These are phyloP conservation scores for Triticum monococcum DNA, from an alignment of 176 grass and related monocot genomes.

Conservation along the genomic window DNA sequence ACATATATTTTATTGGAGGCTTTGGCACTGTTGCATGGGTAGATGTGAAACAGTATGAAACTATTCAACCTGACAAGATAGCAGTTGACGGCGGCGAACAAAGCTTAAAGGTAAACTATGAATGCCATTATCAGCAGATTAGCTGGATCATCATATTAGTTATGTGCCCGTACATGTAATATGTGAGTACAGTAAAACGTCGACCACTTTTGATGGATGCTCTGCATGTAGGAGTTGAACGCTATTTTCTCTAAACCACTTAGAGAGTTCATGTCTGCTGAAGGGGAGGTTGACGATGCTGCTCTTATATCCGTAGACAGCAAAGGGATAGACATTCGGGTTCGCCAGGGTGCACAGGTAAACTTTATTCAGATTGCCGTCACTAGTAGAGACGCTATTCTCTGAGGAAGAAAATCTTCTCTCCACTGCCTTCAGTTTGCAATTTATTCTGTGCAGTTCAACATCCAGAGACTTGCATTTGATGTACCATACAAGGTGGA, in stretches of 20 bases:
- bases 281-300: constrained; percentile 89
- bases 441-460: constrained; percentile 59
- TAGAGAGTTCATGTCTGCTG: constrained; percentile 72
- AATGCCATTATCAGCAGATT: background rate
- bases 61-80: constrained; percentile 85
- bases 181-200: background rate
- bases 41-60: constrained; percentile 91
- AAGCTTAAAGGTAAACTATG: constrained; percentile 75
- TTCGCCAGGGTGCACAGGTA: constrained; percentile 99
- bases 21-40: constrained; percentile 98
- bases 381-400: background rate
- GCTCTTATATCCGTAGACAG: constrained; percentile 99
- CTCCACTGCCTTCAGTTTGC: background rate
- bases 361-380: background rate
- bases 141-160: background rate
- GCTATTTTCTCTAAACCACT: constrained; percentile 93
- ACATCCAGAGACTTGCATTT: constrained; percentile 72
- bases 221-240: constrained; percentile 70
- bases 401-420: background rate
- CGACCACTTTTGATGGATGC: background rate
- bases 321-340: constrained; percentile 95
- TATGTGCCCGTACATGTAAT: background rate
- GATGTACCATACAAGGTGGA: constrained; percentile 78
- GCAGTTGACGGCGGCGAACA: constrained; percentile 86
- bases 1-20: constrained; percentile 97